Percentiles rank a stretch among this genome's conserved stretches.
These are phyloP conservation scores for Mallotus japonicus DNA, from an alignment of 441 rosid species.

Conservation along the genomic window DNA sequence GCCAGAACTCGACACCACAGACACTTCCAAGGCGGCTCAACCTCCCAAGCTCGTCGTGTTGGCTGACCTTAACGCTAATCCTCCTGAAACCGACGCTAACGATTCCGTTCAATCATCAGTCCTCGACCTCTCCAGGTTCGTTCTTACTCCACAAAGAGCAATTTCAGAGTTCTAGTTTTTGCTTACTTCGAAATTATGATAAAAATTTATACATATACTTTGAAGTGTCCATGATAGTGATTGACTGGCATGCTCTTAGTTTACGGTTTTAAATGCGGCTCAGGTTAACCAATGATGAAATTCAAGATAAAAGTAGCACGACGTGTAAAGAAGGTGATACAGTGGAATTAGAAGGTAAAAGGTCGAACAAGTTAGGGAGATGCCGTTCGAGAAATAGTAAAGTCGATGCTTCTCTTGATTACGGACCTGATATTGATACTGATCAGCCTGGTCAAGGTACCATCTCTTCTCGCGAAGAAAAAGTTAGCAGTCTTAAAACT, in stretches of 20 bases:
- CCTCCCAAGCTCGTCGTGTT: conserved; percentile 59
- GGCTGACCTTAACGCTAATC: conserved; percentile 91
- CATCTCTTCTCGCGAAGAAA: conserved; percentile 78
- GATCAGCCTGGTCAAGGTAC: conserved; percentile 66
- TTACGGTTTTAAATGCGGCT: neutral
- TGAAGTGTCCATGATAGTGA: no score
- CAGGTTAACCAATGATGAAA: conserved; percentile 57
- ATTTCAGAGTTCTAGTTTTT: no score
- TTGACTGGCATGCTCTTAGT: no score
- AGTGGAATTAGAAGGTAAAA: conserved; percentile 60
- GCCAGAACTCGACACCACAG: conserved; percentile 40
- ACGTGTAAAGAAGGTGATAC: conserved; percentile 49
- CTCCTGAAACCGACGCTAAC: conserved; percentile 66
- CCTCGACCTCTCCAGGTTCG: conserved; percentile 39
- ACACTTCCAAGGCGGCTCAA: conserved; percentile 27
- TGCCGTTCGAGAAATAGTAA: conserved; percentile 64
- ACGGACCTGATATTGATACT: conserved; percentile 68
- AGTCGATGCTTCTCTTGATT: conserved; percentile 59
- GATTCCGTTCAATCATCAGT: conserved; percentile 37
- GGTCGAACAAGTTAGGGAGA: conserved; percentile 49
- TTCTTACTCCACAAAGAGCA: no score
- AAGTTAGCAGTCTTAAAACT: conserved; percentile 92
- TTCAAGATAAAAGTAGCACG: conserved; percentile 49
- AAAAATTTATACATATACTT: no score
- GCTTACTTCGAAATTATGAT: no score